These are phyloP conservation scores for Pythium angustatum DNA, from an alignment of 352 stramenopile species.

Conservation along the genomic window DNA sequence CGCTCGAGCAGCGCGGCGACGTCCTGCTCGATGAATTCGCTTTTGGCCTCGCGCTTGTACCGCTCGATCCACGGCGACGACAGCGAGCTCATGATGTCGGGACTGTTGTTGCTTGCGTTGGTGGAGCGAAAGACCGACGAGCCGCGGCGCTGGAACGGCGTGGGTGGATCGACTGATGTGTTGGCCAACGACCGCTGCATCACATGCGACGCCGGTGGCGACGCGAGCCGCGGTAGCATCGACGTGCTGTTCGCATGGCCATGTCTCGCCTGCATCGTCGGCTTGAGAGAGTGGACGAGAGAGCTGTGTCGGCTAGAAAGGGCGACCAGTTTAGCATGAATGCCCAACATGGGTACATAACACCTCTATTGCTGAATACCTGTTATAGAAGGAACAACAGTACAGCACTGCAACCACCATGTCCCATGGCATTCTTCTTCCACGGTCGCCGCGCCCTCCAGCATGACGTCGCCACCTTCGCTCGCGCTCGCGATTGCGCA, in stretches of 20 bases:
- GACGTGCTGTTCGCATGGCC: no score
- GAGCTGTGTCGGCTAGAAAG: no score
- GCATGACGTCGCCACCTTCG: background rate
- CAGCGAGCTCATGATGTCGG: background rate
- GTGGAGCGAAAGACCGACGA: background rate
- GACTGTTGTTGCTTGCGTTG: background rate
- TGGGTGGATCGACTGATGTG: background rate
- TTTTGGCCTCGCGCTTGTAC: conserved; percentile 21
- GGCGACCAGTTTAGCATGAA: no score
- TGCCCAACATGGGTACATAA: no score
- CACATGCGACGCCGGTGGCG: background rate
- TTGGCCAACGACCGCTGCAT: background rate
- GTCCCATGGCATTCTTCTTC: no score
- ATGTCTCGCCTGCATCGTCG: no score
- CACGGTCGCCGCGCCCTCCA: no score
- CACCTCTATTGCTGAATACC: no score
- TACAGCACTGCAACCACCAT: no score
- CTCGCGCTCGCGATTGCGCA: conserved; percentile 40
- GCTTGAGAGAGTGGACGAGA: no score
- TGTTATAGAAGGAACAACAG: no score
- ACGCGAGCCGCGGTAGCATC: background rate
- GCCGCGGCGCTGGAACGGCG: background rate
- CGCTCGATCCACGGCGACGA: conserved; percentile 25
- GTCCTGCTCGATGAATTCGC: conserved; percentile 23
- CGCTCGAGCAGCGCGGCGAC: conserved; percentile 14